These are phyloP conservation scores for Mortierella sp. DNA, from an alignment of 371 early-diverging fungal genomes.

Conservation along the genomic window DNA sequence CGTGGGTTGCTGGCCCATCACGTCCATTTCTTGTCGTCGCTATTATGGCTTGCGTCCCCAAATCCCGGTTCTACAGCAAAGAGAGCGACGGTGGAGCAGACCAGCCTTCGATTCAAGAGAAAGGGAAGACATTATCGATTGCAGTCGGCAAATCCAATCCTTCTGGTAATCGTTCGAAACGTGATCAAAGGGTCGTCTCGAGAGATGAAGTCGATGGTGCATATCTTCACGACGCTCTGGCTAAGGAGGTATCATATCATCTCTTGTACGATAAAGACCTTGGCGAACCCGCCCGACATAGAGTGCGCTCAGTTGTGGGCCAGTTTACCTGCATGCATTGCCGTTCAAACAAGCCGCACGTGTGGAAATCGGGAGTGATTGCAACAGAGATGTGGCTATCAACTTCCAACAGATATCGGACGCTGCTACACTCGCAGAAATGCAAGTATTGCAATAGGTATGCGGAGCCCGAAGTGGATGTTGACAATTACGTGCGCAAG, in stretches of 20 bases:
- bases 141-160: too few relatives aligned
- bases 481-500: neutral
- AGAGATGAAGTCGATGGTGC: neutral
- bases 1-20: too few relatives aligned
- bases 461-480: neutral
- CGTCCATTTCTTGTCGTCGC: too few relatives aligned
- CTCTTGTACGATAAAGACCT: neutral
- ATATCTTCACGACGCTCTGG: neutral
- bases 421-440: neutral
- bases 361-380: neutral
- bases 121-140: too few relatives aligned
- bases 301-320: neutral
- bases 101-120: too few relatives aligned
- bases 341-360: too few relatives aligned
- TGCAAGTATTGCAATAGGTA: neutral
- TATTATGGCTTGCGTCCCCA: too few relatives aligned
- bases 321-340: neutral
- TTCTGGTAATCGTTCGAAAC: too few relatives aligned
- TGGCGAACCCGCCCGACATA: neutral
- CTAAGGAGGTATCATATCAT: neutral
- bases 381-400: neutral
- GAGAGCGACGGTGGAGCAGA: too few relatives aligned
- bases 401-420: neutral
- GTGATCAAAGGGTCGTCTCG: too few relatives aligned
- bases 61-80: too few relatives aligned